Evolutionary conservation across 306 rosid species (phyloP).

Genomic region (Fagus sylvatica): DNA sequence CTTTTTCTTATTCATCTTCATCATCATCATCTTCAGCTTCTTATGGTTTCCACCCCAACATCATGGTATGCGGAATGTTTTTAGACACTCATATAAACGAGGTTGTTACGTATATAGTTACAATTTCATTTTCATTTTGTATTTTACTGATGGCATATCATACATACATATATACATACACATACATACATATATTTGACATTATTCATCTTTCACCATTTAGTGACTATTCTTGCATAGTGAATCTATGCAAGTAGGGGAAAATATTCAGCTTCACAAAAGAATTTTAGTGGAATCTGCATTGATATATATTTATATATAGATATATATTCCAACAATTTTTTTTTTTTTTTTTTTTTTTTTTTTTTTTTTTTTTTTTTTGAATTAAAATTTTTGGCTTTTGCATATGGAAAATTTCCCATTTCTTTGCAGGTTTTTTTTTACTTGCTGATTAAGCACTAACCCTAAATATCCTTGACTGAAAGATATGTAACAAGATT

Average conservation of each 20-base stretch:
- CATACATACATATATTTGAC: too few relatives aligned
- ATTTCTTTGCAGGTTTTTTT: neutral
- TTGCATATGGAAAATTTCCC: neutral
- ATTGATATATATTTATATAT: neutral
- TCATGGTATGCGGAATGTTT: constrained; percentile 51
- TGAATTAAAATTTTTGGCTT: neutral
- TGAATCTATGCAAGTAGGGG: neutral
- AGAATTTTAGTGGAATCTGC: constrained; percentile 6
- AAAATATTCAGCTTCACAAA: neutral
- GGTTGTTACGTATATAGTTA: constrained; percentile 4
- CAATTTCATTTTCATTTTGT: neutral
- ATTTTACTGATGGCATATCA: neutral
- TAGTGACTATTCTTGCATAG: neutral
- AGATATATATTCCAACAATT: neutral
- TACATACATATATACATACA: too few relatives aligned
- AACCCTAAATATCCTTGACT: constrained; percentile 5
- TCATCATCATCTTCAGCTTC: constrained; percentile 72
- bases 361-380: neutral
- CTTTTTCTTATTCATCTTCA: constrained; percentile 73
- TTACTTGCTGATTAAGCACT: neutral
- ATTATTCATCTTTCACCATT: neutral
- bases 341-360: neutral
- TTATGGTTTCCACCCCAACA: constrained; percentile 70
- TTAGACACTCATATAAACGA: constrained; percentile 7
- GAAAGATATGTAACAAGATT: neutral